Percentiles rank a stretch among this genome's conserved stretches.
These are phyloP conservation scores for Colletotrichum siamense DNA, from an alignment of 2,329 filamentous ascomycete genomes.

Conservation along the genomic window DNA sequence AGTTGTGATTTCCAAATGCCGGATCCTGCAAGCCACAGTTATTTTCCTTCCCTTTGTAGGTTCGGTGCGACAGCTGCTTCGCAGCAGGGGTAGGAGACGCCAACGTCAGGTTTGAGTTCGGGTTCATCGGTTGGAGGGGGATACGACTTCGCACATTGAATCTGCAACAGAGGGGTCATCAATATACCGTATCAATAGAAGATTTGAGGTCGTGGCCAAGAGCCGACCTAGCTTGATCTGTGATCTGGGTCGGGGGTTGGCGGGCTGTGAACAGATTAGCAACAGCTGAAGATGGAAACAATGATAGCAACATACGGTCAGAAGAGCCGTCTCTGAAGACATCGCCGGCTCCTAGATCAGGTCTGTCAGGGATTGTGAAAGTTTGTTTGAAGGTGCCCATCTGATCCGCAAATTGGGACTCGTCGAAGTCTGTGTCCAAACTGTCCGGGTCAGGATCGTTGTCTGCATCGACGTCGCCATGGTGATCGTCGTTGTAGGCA, in stretches of 20 bases:
- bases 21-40: conserved; percentile 27
- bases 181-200: conserved; percentile 8
- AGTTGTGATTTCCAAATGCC: conserved; percentile 27
- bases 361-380: not conserved
- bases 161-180: conserved; percentile 28
- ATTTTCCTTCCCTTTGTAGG: conserved; percentile 37
- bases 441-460: not conserved
- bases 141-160: conserved; percentile 38
- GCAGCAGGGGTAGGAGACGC: conserved; percentile 29
- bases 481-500: not conserved
- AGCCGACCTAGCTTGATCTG: conserved; percentile 8
- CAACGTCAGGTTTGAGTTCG: conserved; percentile 40
- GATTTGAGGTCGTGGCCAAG: not conserved
- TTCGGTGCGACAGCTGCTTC: conserved; percentile 28
- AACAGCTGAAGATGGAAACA: not conserved
- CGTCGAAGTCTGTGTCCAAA: not conserved
- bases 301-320: not conserved
- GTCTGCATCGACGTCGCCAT: not conserved
- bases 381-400: not conserved
- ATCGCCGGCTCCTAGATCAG: not conserved
- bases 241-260: not conserved
- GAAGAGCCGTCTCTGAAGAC: not conserved
- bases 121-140: conserved; percentile 37
- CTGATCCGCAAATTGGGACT: not conserved
- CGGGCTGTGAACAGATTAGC: not conserved